Evolutionary conservation across 768 basidiomycete species (phyloP), one percentile per base, ranked within the genome.

Genomic region (Leccinum longicurvipes): DNA sequence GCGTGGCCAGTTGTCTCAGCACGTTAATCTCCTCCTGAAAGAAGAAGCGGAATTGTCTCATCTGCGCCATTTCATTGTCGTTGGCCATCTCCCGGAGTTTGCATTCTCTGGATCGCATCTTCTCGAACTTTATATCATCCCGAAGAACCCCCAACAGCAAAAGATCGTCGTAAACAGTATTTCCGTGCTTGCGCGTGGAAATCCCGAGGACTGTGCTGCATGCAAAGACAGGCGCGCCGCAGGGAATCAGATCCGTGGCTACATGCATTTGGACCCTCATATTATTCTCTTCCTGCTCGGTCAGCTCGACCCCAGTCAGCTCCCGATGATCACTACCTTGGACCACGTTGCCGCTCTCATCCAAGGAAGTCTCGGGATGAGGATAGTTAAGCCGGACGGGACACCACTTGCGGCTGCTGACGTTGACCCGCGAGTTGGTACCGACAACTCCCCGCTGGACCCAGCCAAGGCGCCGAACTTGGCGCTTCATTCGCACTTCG

Each of bases 91-190:
- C 2, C 63, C 56, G 23, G 60, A 65, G 50, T 65, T 61, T 17
- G 60, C 63, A 12, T 62, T 52, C 54, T 4, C 47, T 4, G 63
- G 63, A 39, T 64, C 63, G 24, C 51, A 64, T 10, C 60, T 60
- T 29, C 63, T 64, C 32, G 63, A 64, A n/a, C 56, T 64, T 4
- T 59, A 51, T 52, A 7, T 64, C 3, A 39, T 27, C 9, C 58
- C 58, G 5, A 60, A 55, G 42, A 4, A 54, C 9, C 10, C 6
- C 4, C 24, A 41, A 6, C 17, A 41, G 6, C 11, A 25, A 9
- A 0, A 28, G 1, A 9, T 3, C 19, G 50, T 65, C 25, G 47
- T 64, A 5, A 65, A 64, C 56, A 65, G 32, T 24, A 50, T 56
- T 36, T 58, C 56, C 0, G 63, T 65, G 3, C 53, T 64, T 8